Percentiles rank a stretch among this genome's conserved stretches.
Conservation (phyloP, 495 filamentous ascomycete genomes). For the Massariosphaeria phaeospora region DNA sequence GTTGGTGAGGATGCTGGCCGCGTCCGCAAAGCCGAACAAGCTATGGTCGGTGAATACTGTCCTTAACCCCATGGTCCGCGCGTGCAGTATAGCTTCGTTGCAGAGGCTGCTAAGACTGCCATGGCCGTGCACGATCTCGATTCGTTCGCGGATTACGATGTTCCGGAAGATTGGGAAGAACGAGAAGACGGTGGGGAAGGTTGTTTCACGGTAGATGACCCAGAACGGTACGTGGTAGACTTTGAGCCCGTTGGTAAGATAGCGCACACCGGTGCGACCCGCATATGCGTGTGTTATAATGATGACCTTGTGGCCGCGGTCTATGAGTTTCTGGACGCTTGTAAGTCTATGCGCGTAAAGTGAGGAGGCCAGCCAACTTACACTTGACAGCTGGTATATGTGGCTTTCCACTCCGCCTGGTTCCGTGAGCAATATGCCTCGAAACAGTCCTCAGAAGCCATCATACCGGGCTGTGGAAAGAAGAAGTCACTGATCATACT, state of each 20-base stretch:
- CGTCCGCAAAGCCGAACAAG: conserved; percentile 96
- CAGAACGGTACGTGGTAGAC: conserved; percentile 96
- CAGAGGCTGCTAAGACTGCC: conserved; percentile 86
- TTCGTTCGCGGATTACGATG: conserved; percentile 85
- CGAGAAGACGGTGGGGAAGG: conserved; percentile 96
- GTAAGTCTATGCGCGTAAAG: background rate
- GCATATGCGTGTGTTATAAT: conserved; percentile 97
- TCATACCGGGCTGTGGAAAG: conserved; percentile 82
- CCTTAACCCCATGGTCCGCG: conserved; percentile 88
- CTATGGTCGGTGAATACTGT: conserved; percentile 98
- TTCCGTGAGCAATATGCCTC: too few species aligned
- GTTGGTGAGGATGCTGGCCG: conserved; percentile 91
- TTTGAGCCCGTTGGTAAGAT: conserved; percentile 95
- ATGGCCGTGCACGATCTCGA: conserved; percentile 97
- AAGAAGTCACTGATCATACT: conserved; percentile 99
- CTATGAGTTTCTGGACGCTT: conserved; percentile 67
- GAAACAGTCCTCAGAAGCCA: too few species aligned
- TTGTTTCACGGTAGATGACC: conserved; percentile 87
- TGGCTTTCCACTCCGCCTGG: conserved; percentile 89
- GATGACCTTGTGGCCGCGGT: conserved; percentile 95
- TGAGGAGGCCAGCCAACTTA: conserved; percentile 14
- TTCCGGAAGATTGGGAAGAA: conserved; percentile 97
- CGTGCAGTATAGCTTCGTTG: conserved; percentile 92
- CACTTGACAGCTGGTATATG: conserved; percentile 88
- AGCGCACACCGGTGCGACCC: conserved; percentile 86